Conservation (phyloP, 768 basidiomycete genomes). For the Agrocybe pediades region DNA sequence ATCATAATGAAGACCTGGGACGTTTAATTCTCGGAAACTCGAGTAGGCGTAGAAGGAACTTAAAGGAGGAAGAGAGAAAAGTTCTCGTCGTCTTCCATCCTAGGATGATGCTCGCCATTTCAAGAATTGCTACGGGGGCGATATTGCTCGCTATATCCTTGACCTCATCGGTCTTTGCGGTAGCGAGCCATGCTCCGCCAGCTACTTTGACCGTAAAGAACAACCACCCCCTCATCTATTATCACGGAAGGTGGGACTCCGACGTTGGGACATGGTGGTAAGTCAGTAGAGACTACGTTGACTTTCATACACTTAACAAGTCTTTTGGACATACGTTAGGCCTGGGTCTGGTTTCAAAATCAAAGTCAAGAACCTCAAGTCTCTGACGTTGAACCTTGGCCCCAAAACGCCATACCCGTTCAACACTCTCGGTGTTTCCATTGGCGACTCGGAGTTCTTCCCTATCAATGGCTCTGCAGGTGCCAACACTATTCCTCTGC, state of each 20-base stretch:
- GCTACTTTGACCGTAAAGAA: slow-evolving; percentile 25
- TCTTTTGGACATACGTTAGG: slow-evolving; percentile 20
- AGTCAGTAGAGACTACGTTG: slow-evolving; percentile 3
- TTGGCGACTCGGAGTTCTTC: slow-evolving; percentile 46
- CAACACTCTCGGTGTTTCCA: slow-evolving; percentile 46
- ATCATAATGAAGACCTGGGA: no score
- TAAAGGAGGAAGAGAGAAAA: no score
- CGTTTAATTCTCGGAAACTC: no score
- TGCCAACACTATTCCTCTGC: slow-evolving; percentile 42
- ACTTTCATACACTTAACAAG: not conserved
- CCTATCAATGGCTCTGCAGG: slow-evolving; percentile 50
- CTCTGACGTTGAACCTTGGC: slow-evolving; percentile 48
- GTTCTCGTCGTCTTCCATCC: not conserved
- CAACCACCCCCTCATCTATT: slow-evolving; percentile 44
- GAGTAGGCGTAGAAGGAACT: no score
- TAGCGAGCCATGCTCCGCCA: not conserved
- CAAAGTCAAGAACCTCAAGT: slow-evolving; percentile 40
- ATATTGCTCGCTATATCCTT: not conserved
- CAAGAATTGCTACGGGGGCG: not conserved
- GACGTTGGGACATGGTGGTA: slow-evolving; percentile 59
- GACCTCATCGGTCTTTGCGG: not conserved
- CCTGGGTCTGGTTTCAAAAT: slow-evolving; percentile 55
- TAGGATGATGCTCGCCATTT: not conserved
- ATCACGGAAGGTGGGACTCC: slow-evolving; percentile 53
- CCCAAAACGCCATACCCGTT: slow-evolving; percentile 46